Evolutionary conservation across 306 rosid genomes (phyloP), one percentile per base, ranked within the genome.

Genomic region (Lotus japonicus): DNA sequence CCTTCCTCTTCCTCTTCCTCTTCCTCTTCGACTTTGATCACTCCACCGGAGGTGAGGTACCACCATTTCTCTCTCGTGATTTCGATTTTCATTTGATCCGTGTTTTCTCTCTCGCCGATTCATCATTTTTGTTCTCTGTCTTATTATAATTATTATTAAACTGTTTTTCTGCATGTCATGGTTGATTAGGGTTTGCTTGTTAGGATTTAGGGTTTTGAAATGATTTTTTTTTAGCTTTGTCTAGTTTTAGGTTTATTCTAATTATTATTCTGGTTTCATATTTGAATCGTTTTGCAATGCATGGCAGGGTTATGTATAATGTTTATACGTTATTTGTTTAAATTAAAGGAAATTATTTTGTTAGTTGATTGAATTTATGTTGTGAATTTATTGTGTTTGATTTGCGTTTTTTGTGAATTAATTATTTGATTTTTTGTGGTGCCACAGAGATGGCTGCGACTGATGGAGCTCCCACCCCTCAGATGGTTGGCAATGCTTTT

Each of bases 401-500:
- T 67, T 21, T 11, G 9, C 5, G n/a, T n/a, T n/a, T 33, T 58
- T 58, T 48, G 1, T 18, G 46, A 68, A 3, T 61, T 58, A 11
- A 44, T 13, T 68, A 48, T 10, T 39, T 28, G 9, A 2, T 4
- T 2, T 16, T 1, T 42, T 62, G 36, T 68, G 2, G 5, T 61
- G 42, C 49, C 63, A 66, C 63, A 85, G 94, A 72, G 81, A 89
- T 89, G 96, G 85, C 83, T 9, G 77, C 64, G 26, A 66, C 86
- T 36, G 74, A 64, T 11, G 87, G 15, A 56, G 21, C 71, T 55
- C 72, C 68, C 13, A 48, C 77, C 13, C 72, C 88, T 1, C 76
- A 87, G 75, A 26, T 77, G 43, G 84, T 89, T 70, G 89, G 87
- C 41, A 78, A 85, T 73, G 78, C 84, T 42, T 89, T 87, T 66